Evolutionary conservation across 768 basidiomycete species (phyloP).

Genomic region (Boletus edulis): DNA sequence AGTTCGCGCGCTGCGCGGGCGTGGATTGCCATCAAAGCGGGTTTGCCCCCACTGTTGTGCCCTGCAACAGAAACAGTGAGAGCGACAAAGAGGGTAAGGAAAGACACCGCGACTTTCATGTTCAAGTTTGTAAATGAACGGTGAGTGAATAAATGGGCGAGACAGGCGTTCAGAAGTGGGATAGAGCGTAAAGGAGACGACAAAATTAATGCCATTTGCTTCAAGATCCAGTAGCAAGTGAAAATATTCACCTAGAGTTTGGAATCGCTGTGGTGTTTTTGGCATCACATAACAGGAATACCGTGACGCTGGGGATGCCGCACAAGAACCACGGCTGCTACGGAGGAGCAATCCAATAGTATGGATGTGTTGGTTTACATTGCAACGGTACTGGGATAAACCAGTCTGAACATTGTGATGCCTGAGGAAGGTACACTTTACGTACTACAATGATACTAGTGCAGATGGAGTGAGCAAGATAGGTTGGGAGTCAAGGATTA

Average conservation of each 20-base stretch:
- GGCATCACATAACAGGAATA: not conserved
- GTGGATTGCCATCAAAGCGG: slow-evolving; percentile 4
- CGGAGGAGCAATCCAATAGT: too few species aligned
- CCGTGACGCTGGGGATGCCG: too few species aligned
- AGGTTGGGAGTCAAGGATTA: too few species aligned
- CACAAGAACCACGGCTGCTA: too few species aligned
- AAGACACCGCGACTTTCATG: not conserved
- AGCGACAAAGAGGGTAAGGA: not conserved
- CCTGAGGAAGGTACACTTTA: too few species aligned
- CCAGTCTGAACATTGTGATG: too few species aligned
- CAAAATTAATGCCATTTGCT: too few species aligned
- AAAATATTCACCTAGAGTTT: not conserved
- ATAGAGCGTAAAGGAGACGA: not conserved
- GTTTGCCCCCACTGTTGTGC: not conserved
- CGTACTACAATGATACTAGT: too few species aligned
- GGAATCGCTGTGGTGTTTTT: slow-evolving; percentile 1
- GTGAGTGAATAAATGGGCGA: not conserved
- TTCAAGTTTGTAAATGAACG: not conserved
- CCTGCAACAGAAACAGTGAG: not conserved
- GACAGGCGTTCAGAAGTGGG: not conserved
- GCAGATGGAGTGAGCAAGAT: too few species aligned
- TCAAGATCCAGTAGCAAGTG: not conserved
- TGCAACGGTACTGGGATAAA: too few species aligned
- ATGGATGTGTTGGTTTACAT: too few species aligned
- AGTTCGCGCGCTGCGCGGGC: not conserved